phyloP scores from a whole-genome alignment of 495 filamentous ascomycete genomes.

The Penicillium mononematosum region DNA sequence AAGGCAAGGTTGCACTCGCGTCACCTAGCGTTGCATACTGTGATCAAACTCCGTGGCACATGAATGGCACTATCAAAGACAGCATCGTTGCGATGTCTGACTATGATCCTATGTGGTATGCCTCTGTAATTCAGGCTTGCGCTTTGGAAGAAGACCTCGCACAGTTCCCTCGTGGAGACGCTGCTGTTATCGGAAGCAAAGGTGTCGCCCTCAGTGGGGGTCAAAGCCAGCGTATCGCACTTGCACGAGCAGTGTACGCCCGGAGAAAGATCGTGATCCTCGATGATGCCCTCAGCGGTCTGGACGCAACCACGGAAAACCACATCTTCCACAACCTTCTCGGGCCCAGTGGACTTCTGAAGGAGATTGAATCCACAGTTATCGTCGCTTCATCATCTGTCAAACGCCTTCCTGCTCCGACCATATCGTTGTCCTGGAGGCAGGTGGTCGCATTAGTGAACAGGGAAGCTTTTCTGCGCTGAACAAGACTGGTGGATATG shows the following conservation, averaged over 20 bases:
- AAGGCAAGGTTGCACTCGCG: slow-evolving; percentile 43
- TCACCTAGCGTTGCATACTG: slow-evolving; percentile 50
- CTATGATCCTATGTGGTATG: slow-evolving; percentile 60
- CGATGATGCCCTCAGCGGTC: slow-evolving; percentile 60
- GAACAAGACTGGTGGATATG: slow-evolving; percentile 46
- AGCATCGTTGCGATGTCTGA: slow-evolving; percentile 55
- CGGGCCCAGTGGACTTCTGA: slow-evolving; percentile 53
- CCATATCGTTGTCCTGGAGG: slow-evolving; percentile 51
- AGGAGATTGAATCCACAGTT: slow-evolving; percentile 47
- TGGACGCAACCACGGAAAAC: slow-evolving; percentile 60
- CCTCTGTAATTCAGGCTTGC: slow-evolving; percentile 62
- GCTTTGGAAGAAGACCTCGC: slow-evolving; percentile 56
- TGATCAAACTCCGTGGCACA: slow-evolving; percentile 53
- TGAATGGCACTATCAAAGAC: slow-evolving; percentile 58
- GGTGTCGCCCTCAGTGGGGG: slow-evolving; percentile 65
- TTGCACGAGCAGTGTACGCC: slow-evolving; percentile 60
- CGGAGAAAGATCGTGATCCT: slow-evolving; percentile 53
- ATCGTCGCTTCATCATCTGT: slow-evolving; percentile 53
- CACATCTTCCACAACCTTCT: slow-evolving; percentile 58
- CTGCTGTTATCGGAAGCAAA: slow-evolving; percentile 61
- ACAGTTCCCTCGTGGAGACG: slow-evolving; percentile 54
- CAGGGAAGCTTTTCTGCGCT: slow-evolving; percentile 53
- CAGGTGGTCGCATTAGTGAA: slow-evolving; percentile 44
- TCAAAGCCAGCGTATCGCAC: slow-evolving; percentile 62
- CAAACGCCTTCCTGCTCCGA: slow-evolving; percentile 50